Evolutionary conservation across 2,329 filamentous ascomycete species (phyloP), one percentile per base, ranked within the genome.

Genomic region (Albifimbria verrucaria): DNA sequence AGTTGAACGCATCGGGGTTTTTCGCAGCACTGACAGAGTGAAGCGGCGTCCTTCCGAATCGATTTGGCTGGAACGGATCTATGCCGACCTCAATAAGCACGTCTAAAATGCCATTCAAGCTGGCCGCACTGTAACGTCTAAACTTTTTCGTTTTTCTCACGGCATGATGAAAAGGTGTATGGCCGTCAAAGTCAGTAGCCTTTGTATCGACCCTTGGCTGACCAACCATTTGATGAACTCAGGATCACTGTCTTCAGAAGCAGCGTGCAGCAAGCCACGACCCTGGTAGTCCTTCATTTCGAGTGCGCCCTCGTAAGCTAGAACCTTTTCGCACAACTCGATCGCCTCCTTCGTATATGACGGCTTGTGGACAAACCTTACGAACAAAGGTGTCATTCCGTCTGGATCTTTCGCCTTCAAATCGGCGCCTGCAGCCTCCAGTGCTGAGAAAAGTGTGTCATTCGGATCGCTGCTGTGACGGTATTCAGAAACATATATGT

Each of bases 21-120:
- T 41, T 18, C 9, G 32, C 23, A 12, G 18, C 44, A 15, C 42
- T 22, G 28, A n/a, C n/a, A n/a, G n/a, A n/a, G n/a, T n/a, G 52
- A 2, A 54, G 46, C 22, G 46, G 49, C 46, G 24, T 7, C 22
- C 24, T 25, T 10, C 45, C 49, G 11, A 24, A 18, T 20, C 46
- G 45, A 20, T 52, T 54, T 4, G 46, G 25, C 24, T 11, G 44
- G 12, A 17, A n/a, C 10, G 41, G 49, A n/a, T 41, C 20, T 7
- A 43, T 49, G 2, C 52, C 46, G 25, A 54, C 46, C 4, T 24
- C 36, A n/a, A 36, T 44, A 24, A 53, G 44, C 4, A 28, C 12
- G 15, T 45, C 20, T 36, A 49, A 36, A n/a, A n/a, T n/a, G n/a
- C n/a, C n/a, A n/a, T n/a, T n/a, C n/a, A n/a, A n/a, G n/a, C n/a